Percentiles rank a stretch among this genome's conserved stretches.
phyloP scores from a whole-genome alignment of 2,329 filamentous ascomycete species.

The Hypocrella siamensis region DNA sequence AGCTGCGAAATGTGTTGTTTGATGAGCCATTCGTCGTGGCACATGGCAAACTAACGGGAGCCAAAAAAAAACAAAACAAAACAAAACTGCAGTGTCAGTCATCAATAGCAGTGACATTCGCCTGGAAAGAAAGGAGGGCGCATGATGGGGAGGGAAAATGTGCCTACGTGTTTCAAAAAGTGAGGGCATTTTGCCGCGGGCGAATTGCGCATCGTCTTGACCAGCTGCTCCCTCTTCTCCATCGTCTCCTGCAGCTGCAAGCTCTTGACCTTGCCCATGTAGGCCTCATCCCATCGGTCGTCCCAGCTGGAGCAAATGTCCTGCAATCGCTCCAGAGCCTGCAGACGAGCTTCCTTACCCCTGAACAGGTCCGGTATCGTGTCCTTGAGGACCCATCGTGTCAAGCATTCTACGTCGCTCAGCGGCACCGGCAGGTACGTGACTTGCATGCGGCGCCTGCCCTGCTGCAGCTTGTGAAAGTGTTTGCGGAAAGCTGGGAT shows the following conservation, averaged over 20 bases:
- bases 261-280: conserved; percentile 69
- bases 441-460: conserved; percentile 49
- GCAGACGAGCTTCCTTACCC: conserved; percentile 28
- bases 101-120: no score
- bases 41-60: conserved; percentile 69
- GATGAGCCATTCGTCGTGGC: conserved; percentile 92
- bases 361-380: conserved; percentile 44
- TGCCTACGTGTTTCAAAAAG: conserved; percentile 80
- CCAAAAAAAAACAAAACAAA: conserved; percentile 1
- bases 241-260: conserved; percentile 67
- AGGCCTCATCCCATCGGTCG: conserved; percentile 67
- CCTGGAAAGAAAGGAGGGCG: no score
- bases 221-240: conserved; percentile 51
- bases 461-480: conserved; percentile 52
- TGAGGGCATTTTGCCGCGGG: conserved; percentile 55
- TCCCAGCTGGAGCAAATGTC: conserved; percentile 62
- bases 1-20: conserved; percentile 83
- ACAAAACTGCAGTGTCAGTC: neutral
- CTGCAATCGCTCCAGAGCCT: conserved; percentile 52
- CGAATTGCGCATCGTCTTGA: conserved; percentile 44
- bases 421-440: conserved; percentile 58
- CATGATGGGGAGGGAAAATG: no score
- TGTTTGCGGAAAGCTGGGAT: conserved; percentile 52
- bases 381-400: conserved; percentile 46
- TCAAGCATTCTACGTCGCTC: conserved; percentile 71